Evolutionary conservation across 495 filamentous ascomycete species (phyloP).

Genomic region (Penicillium canescens): DNA sequence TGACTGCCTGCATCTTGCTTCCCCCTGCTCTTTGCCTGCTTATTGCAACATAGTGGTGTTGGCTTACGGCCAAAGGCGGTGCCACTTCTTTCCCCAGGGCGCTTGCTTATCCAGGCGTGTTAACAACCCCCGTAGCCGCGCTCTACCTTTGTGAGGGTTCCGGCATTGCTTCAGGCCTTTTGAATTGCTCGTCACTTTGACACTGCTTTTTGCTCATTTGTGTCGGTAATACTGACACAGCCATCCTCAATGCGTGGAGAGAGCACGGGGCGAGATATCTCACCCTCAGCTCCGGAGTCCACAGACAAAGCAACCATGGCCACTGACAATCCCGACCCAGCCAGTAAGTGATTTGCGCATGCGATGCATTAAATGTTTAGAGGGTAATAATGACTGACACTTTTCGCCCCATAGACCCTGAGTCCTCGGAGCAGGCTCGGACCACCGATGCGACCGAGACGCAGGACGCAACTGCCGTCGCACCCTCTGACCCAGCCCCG

Average conservation of each 20-base stretch:
- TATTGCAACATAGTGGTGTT: conserved; percentile 14
- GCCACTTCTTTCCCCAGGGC: conserved; percentile 18
- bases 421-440: conserved; percentile 25
- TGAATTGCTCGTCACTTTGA: conserved; percentile 7
- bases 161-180: conserved; percentile 4
- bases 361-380: background rate
- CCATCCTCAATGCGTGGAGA: conserved; percentile 40
- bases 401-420: conserved; percentile 25
- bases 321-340: conserved; percentile 25
- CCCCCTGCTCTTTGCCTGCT: conserved; percentile 14
- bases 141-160: conserved; percentile 11
- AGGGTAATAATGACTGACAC: conserved; percentile 13
- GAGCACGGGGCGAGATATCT: conserved; percentile 37
- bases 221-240: conserved; percentile 13
- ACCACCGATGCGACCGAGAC: conserved; percentile 28
- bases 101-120: conserved; percentile 40
- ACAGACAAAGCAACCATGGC: conserved; percentile 40
- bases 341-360: conserved; percentile 16
- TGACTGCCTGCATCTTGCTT: conserved; percentile 10
- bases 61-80: conserved; percentile 27
- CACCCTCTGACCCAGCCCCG: conserved; percentile 23
- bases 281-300: conserved; percentile 30
- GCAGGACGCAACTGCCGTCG: conserved; percentile 24
- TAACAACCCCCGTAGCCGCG: conserved; percentile 27
- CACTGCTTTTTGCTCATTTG: conserved; percentile 4